A percentile compares a stretch with the other conserved stretches of the same genome.
phyloP scores from a whole-genome alignment of 129 eudicot species.

The Kitagawia praeruptora region DNA sequence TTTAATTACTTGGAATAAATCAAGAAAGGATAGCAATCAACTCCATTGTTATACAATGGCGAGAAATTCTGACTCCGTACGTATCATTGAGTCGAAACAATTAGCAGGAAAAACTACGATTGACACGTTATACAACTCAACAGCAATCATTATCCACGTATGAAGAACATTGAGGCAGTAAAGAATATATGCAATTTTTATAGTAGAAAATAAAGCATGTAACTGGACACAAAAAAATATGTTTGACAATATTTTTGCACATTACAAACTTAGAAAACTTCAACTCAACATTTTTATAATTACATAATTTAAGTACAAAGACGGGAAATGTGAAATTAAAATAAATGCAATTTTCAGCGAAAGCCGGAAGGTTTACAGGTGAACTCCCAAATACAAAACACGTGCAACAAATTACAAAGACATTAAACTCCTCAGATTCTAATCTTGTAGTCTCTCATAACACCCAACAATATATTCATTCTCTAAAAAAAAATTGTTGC shows the following conservation, averaged over 20 bases:
- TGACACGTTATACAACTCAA: not conserved
- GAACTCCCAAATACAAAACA: not conserved
- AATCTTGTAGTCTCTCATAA: not conserved
- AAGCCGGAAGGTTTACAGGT: not conserved
- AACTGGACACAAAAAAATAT: not conserved
- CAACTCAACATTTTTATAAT: not conserved
- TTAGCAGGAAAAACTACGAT: not conserved
- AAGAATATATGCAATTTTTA: not conserved
- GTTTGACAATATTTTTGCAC: not conserved
- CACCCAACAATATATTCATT: not conserved
- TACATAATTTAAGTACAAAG: not conserved
- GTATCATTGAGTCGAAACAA: not conserved
- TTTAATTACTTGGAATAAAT: not conserved
- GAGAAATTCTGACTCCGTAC: not conserved
- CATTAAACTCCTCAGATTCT: not conserved
- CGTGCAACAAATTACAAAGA: not conserved
- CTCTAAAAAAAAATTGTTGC: not conserved
- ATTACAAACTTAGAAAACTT: not conserved
- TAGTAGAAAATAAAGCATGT: not conserved
- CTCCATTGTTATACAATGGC: not conserved
- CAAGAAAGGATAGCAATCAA: not conserved
- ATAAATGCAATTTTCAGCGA: not conserved
- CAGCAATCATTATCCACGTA: not conserved
- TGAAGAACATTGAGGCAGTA: not conserved
- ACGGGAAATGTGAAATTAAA: not conserved